Base-by-base conservation (phyloP, 2,329 filamentous ascomycete genomes). In the Cytospora mali region DNA sequence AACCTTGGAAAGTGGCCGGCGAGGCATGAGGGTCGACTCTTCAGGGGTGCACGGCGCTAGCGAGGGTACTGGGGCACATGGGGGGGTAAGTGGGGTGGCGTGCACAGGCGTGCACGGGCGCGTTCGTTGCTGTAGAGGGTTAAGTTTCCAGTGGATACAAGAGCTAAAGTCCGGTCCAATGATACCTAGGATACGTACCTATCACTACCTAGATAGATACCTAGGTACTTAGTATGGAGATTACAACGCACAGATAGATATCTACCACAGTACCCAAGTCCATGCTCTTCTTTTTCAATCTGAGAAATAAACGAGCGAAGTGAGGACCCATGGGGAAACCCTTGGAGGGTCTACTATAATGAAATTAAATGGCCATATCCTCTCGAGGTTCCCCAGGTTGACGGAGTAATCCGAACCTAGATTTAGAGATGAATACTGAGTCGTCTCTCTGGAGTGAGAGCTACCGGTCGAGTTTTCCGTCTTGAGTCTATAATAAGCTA, bases 131-230 rank as follows among this genome's bases (percentile, higher is more conserved):
- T 51, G 7, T 4, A 31, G 49, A 59, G 49, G n/a, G 49, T 39
- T 48, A 60, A 54, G 33, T 52, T 28, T 49, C n/a, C 35, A 42
- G 58, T 54, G 58, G 58, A 18, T 28, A 50, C 52, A 35, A 31
- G 33, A 59, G 57, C 57, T 59, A 52, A 28, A 42, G 46, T 51
- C 56, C 56, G 56, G n/a, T n/a, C n/a, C n/a, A n/a, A n/a, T n/a
- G n/a, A 59, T 27, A 49, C 52, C 56, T 28, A 59, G 56, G 31
- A n/a, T 58, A 33, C 31, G 10, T 33, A 33, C 31, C 14, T 33
- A 33, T 6, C 6, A 33, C 33, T 46, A 21, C 9, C 18, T 46
- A 21, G 18, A 5, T 46, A 46, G 39, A 9, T 46, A 46, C 42
- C n/a, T 46, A 18, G 3, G 10, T 46, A 46, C 42, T 2, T 46